Conservation (phyloP, 2,329 filamentous ascomycete species). For the Aspergillus ochraceoroseus region DNA sequence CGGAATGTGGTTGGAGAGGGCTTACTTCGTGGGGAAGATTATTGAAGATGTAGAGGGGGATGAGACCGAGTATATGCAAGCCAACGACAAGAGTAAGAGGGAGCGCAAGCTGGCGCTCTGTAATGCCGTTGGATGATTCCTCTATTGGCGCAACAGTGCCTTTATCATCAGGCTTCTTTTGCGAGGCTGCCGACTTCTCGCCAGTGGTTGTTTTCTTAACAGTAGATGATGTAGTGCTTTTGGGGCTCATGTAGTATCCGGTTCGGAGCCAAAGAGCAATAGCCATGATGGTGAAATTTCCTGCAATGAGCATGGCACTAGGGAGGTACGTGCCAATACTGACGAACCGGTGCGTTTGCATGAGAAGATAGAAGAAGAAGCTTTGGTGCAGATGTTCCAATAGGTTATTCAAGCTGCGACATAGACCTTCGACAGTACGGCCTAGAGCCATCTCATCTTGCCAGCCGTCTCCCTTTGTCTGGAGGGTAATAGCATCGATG, state of each 20-base stretch:
- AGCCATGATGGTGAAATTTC: slow-evolving; percentile 92
- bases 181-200: slow-evolving; percentile 18
- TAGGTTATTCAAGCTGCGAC: slow-evolving; percentile 90
- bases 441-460: slow-evolving; percentile 97
- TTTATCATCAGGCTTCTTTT: slow-evolving; percentile 16
- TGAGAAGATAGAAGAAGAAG: slow-evolving; percentile 97
- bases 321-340: slow-evolving; percentile 97
- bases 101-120: slow-evolving; percentile 42
- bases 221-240: slow-evolving; percentile 17
- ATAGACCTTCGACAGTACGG: slow-evolving; percentile 80
- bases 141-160: neutral
- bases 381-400: slow-evolving; percentile 96
- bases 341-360: slow-evolving; percentile 87
- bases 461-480: slow-evolving; percentile 86
- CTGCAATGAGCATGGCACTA: slow-evolving; percentile 93
- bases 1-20: slow-evolving; percentile 3
- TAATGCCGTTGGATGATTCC: slow-evolving; percentile 22
- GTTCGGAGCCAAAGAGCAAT: slow-evolving; percentile 92
- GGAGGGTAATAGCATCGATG: slow-evolving; percentile 89
- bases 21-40: slow-evolving; percentile 62
- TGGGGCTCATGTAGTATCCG: slow-evolving; percentile 50
- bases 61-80: slow-evolving; percentile 68
- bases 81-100: slow-evolving; percentile 66
- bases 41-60: slow-evolving; percentile 86
- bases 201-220: slow-evolving; percentile 31